Evolutionary conservation across 2,329 filamentous ascomycete species (phyloP).

Genomic region (Xylariaceae sp.): DNA sequence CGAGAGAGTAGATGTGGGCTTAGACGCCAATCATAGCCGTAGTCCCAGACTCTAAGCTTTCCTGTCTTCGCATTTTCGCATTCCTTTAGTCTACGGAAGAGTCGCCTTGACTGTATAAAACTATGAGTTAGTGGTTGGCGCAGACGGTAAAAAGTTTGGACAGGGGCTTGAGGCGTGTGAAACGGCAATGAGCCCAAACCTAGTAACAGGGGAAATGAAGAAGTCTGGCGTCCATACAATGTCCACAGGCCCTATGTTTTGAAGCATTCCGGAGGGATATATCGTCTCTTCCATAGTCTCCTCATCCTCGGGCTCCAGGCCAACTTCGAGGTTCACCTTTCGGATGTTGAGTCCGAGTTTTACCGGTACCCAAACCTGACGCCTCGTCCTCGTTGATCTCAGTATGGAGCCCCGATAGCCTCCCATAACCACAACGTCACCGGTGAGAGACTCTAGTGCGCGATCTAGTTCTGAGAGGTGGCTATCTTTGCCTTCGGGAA

Average conservation of each 20-base stretch:
- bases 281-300: conserved; percentile 79
- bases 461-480: conserved; percentile 44
- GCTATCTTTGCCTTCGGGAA: conserved; percentile 28
- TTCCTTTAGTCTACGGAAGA: conserved; percentile 73
- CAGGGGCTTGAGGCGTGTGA: no score
- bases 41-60: conserved; percentile 77
- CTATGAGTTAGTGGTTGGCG: neutral
- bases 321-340: conserved; percentile 87
- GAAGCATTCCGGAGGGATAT: conserved; percentile 81
- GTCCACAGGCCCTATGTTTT: conserved; percentile 86
- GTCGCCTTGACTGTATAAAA: conserved; percentile 53
- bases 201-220: neutral
- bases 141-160: neutral
- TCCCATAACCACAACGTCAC: conserved; percentile 83
- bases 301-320: conserved; percentile 75
- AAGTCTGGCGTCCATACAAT: conserved; percentile 42
- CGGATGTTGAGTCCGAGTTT: conserved; percentile 89
- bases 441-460: conserved; percentile 64
- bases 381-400: conserved; percentile 73
- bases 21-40: conserved; percentile 91
- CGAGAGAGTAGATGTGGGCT: conserved; percentile 72
- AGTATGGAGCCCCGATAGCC: conserved; percentile 90
- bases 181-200: neutral
- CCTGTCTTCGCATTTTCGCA: conserved; percentile 69
- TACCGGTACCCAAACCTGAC: conserved; percentile 91